phyloP scores from a whole-genome alignment of 495 filamentous ascomycete genomes.

The Terfezia claveryi region DNA sequence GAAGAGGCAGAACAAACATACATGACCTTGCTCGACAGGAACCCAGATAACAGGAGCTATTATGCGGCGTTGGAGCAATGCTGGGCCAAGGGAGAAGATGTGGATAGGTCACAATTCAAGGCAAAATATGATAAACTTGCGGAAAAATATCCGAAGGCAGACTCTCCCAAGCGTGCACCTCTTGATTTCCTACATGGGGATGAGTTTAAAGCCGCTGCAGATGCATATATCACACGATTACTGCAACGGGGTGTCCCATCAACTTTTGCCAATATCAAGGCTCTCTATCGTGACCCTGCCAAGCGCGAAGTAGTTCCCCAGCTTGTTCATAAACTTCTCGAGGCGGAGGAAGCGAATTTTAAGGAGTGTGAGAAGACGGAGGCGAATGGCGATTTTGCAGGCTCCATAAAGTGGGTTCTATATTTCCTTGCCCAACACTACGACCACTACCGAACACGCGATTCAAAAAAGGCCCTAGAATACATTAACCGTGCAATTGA shows the following conservation, averaged over 20 bases:
- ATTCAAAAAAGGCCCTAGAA: constrained; percentile 58
- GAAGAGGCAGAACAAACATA: constrained; percentile 71
- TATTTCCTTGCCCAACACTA: constrained; percentile 96
- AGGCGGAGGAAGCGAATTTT: constrained; percentile 22
- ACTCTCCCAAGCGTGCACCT: constrained; percentile 69
- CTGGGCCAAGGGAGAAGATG: constrained; percentile 37
- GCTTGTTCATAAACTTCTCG: constrained; percentile 57
- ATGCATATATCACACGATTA: constrained; percentile 65
- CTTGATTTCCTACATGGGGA: constrained; percentile 76
- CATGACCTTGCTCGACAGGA: constrained; percentile 56
- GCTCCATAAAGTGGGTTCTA: constrained; percentile 52
- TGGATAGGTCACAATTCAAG: constrained; percentile 25
- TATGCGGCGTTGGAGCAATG: constrained; percentile 49
- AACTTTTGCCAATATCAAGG: constrained; percentile 85
- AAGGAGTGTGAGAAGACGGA: constrained; percentile 29
- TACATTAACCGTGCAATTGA: constrained; percentile 69
- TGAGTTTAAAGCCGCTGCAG: constrained; percentile 56
- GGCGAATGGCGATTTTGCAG: constrained; percentile 27
- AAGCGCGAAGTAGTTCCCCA: constrained; percentile 57
- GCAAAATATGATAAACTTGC: constrained; percentile 64
- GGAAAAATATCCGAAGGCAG: constrained; percentile 54
- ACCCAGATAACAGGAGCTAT: constrained; percentile 68
- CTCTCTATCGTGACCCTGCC: constrained; percentile 51
- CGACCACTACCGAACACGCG: constrained; percentile 70
- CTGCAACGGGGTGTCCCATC: constrained; percentile 91